Conservation (phyloP, 139 green algal genomes). For the Picochlorum sp. region DNA sequence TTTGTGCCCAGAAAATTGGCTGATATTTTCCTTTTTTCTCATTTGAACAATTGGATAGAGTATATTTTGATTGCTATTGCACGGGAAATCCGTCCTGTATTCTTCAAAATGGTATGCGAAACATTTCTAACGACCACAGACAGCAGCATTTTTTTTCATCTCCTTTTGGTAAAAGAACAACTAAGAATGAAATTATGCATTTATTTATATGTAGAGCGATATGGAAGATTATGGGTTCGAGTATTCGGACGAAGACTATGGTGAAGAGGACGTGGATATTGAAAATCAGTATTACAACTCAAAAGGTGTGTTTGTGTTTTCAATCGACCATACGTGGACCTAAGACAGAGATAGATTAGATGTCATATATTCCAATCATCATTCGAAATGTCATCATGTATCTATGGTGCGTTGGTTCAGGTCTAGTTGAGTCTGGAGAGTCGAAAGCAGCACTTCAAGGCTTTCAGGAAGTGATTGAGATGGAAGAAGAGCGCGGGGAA, state of each 20-base stretch:
- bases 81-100: too few species aligned
- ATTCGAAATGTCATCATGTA: not conserved
- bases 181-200: not conserved
- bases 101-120: too few species aligned
- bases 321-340: not conserved
- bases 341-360: too few species aligned
- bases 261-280: conserved; percentile 92
- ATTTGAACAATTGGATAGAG: too few species aligned
- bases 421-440: conserved; percentile 68
- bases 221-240: conserved; percentile 90
- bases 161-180: not conserved
- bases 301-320: conserved; percentile 48
- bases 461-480: conserved; percentile 83
- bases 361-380: not conserved
- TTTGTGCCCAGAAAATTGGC: too few species aligned
- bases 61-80: too few species aligned
- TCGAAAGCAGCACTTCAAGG: conserved; percentile 65
- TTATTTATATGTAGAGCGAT: conserved; percentile 12
- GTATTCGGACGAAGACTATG: conserved; percentile 94
- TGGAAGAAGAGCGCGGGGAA: conserved; percentile 93
- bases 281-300: conserved; percentile 99
- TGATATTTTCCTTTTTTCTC: too few species aligned
- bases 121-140: too few species aligned
- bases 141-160: not conserved
- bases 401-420: conserved; percentile 23